Evolutionary conservation across 768 basidiomycete genomes (phyloP).

Genomic region (Leccinum aurantiacum): DNA sequence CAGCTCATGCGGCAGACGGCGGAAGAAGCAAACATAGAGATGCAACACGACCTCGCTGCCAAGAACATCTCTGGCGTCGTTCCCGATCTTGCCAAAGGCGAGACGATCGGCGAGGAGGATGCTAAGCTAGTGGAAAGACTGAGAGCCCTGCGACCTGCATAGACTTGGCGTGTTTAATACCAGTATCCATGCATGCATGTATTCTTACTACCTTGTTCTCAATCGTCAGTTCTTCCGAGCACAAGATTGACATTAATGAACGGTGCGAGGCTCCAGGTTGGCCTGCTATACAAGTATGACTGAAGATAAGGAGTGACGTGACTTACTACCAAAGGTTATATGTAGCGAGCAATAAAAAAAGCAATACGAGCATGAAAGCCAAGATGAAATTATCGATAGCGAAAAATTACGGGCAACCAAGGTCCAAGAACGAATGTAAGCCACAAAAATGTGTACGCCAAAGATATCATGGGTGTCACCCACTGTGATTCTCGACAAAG

Average conservation of each 20-base stretch:
- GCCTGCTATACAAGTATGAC: constrained; percentile 1
- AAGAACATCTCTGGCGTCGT: constrained; percentile 57
- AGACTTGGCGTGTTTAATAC: constrained; percentile 4
- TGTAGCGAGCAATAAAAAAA: constrained; percentile 21
- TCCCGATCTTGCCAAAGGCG: constrained; percentile 53
- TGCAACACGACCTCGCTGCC: constrained; percentile 84
- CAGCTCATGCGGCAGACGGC: constrained; percentile 88
- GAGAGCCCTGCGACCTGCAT: constrained; percentile 84
- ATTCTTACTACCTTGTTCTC: constrained; percentile 6
- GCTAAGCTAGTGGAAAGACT: constrained; percentile 80
- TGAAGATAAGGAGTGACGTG: constrained; percentile 16
- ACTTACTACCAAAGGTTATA: constrained; percentile 11
- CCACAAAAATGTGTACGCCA: neutral
- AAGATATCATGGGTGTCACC: constrained; percentile 15
- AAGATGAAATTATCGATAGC: constrained; percentile 21
- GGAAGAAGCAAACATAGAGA: constrained; percentile 94
- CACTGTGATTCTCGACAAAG: constrained; percentile 45
- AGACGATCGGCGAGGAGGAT: constrained; percentile 73
- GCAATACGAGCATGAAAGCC: constrained; percentile 15
- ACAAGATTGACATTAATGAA: constrained; percentile 12
- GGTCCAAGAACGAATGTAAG: constrained; percentile 13
- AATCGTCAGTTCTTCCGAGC: neutral
- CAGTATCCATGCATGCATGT: constrained; percentile 5
- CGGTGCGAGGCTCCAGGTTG: constrained; percentile 6
- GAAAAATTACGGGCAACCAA: constrained; percentile 27